Evolutionary conservation across 257 asterid genomes (phyloP).

Genomic region (Nicotiana obtusifolia): DNA sequence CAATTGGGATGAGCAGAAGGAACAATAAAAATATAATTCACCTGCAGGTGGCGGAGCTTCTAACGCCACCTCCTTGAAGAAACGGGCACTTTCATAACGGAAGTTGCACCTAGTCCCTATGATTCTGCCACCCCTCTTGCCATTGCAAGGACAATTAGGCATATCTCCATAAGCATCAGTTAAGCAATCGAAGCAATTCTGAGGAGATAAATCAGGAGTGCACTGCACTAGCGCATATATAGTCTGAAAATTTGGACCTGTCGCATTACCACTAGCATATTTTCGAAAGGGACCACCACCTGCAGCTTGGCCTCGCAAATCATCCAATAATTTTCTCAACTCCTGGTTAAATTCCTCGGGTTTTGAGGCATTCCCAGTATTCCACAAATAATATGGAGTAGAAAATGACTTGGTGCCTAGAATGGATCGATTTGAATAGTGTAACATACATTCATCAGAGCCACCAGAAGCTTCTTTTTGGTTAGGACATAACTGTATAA

Average conservation of each 20-base stretch:
- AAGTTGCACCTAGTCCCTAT: conserved; percentile 13
- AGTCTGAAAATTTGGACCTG: not conserved
- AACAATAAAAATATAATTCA: not conserved
- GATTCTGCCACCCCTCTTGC: conserved; percentile 7
- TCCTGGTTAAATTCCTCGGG: conserved; percentile 6
- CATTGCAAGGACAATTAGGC: not conserved
- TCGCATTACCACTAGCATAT: conserved; percentile 11
- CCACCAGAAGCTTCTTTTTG: conserved; percentile 7
- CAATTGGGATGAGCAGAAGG: not conserved
- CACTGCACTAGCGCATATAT: conserved; percentile 20
- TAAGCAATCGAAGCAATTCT: conserved; percentile 17
- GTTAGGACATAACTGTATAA: not conserved
- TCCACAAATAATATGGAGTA: not conserved
- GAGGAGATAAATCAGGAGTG: conserved; percentile 24
- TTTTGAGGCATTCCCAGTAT: not conserved
- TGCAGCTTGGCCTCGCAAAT: conserved; percentile 5
- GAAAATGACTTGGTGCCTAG: not conserved
- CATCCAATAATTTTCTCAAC: not conserved
- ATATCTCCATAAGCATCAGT: not conserved
- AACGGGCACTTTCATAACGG: conserved; percentile 9
- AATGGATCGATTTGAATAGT: not conserved
- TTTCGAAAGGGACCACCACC: not conserved
- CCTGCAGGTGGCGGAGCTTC: not conserved
- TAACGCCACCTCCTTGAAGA: not conserved
- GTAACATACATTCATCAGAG: conserved; percentile 1